A percentile compares a stretch with the other conserved stretches of the same genome.
Conservation (phyloP, 306 rosid genomes). For the Abrus precatorius region DNA sequence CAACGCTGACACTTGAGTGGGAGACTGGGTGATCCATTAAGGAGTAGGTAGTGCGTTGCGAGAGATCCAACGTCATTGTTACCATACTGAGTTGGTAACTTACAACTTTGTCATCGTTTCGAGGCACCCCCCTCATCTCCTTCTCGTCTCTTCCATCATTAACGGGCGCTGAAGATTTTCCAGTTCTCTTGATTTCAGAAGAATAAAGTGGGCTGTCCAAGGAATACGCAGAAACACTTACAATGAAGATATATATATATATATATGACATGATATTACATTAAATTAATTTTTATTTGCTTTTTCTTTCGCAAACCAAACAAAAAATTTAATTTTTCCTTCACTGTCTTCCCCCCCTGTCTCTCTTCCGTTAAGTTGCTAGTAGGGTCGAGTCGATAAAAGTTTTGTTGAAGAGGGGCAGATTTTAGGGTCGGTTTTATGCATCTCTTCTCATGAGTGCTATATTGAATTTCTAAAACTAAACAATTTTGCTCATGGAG, state of each 20-base stretch:
- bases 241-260: too few relatives aligned
- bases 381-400: conserved; percentile 17
- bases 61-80: neutral
- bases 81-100: neutral
- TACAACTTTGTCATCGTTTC: neutral
- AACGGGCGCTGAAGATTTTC: too few relatives aligned
- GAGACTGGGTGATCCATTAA: too few relatives aligned
- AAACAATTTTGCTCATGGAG: conserved; percentile 20
- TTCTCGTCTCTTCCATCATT: neutral
- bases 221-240: too few relatives aligned
- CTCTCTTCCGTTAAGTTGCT: neutral
- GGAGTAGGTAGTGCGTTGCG: too few relatives aligned
- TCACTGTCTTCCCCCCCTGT: neutral
- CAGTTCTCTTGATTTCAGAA: too few relatives aligned
- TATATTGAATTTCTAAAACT: neutral
- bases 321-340: neutral
- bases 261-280: too few relatives aligned
- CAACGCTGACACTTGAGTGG: too few relatives aligned
- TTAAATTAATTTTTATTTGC: too few relatives aligned
- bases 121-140: neutral
- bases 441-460: neutral
- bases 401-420: neutral
- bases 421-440: neutral
- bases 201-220: too few relatives aligned
- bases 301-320: too few relatives aligned